Conservation (phyloP, 2,329 filamentous ascomycete species). For the Apiospora kogelbergensis region DNA sequence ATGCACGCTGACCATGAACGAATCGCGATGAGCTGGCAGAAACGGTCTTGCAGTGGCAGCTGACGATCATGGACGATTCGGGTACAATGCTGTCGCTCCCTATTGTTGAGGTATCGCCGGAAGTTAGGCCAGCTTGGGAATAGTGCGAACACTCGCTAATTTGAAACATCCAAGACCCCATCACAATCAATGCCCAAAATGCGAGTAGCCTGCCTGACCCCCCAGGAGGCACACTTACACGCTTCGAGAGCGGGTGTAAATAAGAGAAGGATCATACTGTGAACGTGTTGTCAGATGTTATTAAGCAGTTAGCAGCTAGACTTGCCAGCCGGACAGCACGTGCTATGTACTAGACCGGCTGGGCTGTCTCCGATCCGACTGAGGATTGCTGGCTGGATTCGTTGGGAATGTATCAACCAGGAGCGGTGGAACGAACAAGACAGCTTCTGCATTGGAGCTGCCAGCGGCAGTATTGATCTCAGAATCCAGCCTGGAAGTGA, state of each 20-base stretch:
- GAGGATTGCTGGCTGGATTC: not conserved
- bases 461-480: not conserved
- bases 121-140: slow-evolving; percentile 16
- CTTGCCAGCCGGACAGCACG: not conserved
- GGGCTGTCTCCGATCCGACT: not conserved
- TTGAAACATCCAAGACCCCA: slow-evolving; percentile 30
- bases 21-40: slow-evolving; percentile 3
- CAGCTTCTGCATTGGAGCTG: not conserved
- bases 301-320: not conserved
- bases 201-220: slow-evolving; percentile 8
- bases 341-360: not conserved
- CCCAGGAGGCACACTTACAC: not conserved
- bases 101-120: not conserved
- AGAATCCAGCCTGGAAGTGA: not conserved
- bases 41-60: slow-evolving; percentile 1
- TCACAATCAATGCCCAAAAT: slow-evolving; percentile 29
- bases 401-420: not conserved
- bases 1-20: not conserved
- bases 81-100: not conserved
- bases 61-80: slow-evolving; percentile 5
- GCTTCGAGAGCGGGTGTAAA: not conserved
- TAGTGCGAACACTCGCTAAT: slow-evolving; percentile 26
- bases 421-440: not conserved
- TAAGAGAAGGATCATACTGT: not conserved
- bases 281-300: not conserved